Conservation (phyloP, 768 basidiomycete species). For the Auricularia heimuer region DNA sequence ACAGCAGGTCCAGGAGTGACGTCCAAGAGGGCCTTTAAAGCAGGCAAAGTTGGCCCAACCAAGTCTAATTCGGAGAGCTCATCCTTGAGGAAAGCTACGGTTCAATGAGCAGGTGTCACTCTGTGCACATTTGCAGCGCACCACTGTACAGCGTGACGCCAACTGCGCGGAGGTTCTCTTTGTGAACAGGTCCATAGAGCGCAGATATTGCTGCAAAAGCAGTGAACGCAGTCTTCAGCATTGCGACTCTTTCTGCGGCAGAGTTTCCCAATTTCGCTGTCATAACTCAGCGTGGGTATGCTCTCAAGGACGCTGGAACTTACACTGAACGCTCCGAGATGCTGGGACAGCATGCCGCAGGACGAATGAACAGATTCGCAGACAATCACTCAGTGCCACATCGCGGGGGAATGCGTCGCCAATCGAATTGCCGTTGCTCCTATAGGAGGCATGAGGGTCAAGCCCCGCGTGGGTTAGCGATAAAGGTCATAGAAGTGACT, state of each 20-base stretch:
- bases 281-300: not conserved
- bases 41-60: constrained; percentile 68
- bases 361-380: constrained; percentile 74
- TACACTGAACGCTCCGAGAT: constrained; percentile 38
- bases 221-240: constrained; percentile 55
- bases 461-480: too few relatives aligned
- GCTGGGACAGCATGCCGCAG: constrained; percentile 60
- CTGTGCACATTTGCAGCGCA: constrained; percentile 24
- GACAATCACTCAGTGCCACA: constrained; percentile 28
- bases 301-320: constrained; percentile 25
- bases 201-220: constrained; percentile 52
- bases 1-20: constrained; percentile 28
- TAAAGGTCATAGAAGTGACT: not conserved
- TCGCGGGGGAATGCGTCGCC: not conserved
- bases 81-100: constrained; percentile 70
- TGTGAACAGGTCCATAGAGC: constrained; percentile 41
- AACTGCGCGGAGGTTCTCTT: constrained; percentile 72
- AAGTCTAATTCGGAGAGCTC: constrained; percentile 74
- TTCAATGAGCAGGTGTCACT: not conserved
- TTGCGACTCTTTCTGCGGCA: constrained; percentile 44
- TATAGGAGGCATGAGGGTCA: not conserved
- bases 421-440: not conserved
- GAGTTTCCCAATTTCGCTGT: constrained; percentile 20
- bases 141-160: constrained; percentile 73
- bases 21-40: constrained; percentile 66